These are phyloP conservation scores for Teunomyces atbi DNA, from an alignment of 805 yeast genomes.

Conservation along the genomic window DNA sequence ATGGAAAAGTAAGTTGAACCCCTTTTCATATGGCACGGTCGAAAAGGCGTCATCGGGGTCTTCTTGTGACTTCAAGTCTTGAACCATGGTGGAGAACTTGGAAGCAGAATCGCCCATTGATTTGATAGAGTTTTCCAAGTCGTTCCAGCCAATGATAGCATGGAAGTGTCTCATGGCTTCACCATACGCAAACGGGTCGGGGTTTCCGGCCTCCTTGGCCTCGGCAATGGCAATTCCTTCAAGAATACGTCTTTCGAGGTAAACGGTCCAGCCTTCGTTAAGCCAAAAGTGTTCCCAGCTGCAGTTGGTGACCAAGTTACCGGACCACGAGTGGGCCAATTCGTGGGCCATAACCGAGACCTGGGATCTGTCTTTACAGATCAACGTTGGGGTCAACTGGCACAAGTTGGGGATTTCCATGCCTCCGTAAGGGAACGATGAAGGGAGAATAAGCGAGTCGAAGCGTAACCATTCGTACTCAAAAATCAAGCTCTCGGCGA, in stretches of 20 bases:
- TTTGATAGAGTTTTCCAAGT: constrained; percentile 23
- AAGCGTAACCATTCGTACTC: constrained; percentile 34
- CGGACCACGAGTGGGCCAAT: constrained; percentile 40
- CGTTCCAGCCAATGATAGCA: constrained; percentile 32
- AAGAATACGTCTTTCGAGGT: constrained; percentile 32
- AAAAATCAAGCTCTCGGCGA: constrained; percentile 33
- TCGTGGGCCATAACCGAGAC: constrained; percentile 37
- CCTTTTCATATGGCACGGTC: constrained; percentile 36
- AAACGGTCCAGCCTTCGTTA: constrained; percentile 39
- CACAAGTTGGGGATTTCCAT: constrained; percentile 39
- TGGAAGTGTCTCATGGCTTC: constrained; percentile 31
- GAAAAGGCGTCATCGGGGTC: constrained; percentile 35
- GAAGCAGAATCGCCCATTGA: constrained; percentile 39
- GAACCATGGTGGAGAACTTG: constrained; percentile 63
- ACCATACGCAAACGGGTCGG: constrained; percentile 23
- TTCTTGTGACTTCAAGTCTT: constrained; percentile 61
- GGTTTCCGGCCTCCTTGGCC: constrained; percentile 9
- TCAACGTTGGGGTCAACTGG: constrained; percentile 34
- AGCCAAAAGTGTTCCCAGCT: constrained; percentile 41
- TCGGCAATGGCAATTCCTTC: constrained; percentile 26
- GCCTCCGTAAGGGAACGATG: constrained; percentile 37
- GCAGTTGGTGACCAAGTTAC: constrained; percentile 35
- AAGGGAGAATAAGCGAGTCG: constrained; percentile 34
- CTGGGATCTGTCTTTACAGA: constrained; percentile 34
- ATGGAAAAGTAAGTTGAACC: constrained; percentile 51